A percentile compares a stretch with the other conserved stretches of the same genome.
These are phyloP conservation scores for Phytopythium vexans DNA, from an alignment of 352 stramenopile genomes.

Conservation along the genomic window DNA sequence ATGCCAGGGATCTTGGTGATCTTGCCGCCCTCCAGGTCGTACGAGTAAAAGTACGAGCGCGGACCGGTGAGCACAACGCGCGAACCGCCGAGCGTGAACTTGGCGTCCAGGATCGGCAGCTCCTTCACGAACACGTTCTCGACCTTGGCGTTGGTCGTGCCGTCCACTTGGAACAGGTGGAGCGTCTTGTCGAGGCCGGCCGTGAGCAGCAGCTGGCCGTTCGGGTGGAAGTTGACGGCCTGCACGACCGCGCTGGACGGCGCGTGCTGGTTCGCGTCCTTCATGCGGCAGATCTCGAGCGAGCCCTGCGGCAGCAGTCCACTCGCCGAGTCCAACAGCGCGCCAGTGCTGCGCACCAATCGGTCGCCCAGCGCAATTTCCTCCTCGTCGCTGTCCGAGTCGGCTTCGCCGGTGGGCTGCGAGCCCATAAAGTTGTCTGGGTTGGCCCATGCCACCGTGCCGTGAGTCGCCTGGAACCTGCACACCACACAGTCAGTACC, in stretches of 20 bases:
- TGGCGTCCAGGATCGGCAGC: slow-evolving; percentile 83
- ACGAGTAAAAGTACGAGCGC: slow-evolving; percentile 96
- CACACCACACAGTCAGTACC: neutral
- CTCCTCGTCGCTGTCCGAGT: slow-evolving; percentile 67
- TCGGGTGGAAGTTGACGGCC: slow-evolving; percentile 88
- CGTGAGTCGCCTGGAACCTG: slow-evolving; percentile 58
- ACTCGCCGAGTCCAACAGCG: slow-evolving; percentile 47
- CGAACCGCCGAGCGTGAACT: slow-evolving; percentile 77
- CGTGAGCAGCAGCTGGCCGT: slow-evolving; percentile 85
- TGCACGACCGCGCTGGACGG: slow-evolving; percentile 84
- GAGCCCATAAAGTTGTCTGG: slow-evolving; percentile 58
- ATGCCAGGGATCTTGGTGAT: slow-evolving; percentile 90
- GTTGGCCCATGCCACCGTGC: slow-evolving; percentile 65
- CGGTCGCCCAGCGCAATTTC: slow-evolving; percentile 34
- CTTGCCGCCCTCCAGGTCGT: slow-evolving; percentile 92
- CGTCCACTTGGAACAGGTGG: slow-evolving; percentile 92
- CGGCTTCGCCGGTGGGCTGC: slow-evolving; percentile 20
- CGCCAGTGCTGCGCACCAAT: slow-evolving; percentile 50
- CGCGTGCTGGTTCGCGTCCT: slow-evolving; percentile 90
- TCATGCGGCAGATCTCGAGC: slow-evolving; percentile 76
- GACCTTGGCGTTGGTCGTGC: slow-evolving; percentile 83
- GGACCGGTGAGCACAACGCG: slow-evolving; percentile 91
- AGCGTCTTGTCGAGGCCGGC: slow-evolving; percentile 92
- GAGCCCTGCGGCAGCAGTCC: slow-evolving; percentile 57
- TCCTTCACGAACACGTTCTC: slow-evolving; percentile 90